phyloP scores from a whole-genome alignment of 768 basidiomycete genomes.

The Agrocybe pediades region DNA sequence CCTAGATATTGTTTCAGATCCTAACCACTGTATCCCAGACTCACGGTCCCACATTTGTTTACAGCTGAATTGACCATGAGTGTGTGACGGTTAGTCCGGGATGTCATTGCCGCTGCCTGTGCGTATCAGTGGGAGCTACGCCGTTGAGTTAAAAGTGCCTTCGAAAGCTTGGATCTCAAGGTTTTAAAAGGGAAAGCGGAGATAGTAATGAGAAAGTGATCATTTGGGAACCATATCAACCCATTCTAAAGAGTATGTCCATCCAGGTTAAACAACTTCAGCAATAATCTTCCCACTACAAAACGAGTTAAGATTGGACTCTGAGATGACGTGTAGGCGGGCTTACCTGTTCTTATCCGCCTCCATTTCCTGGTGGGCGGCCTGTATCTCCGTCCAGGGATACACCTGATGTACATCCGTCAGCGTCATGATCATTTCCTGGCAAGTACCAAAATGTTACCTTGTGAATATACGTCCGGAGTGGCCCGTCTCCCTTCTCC shows the following conservation, averaged over 20 bases:
- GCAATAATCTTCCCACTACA: constrained; percentile 50
- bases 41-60: too few species aligned
- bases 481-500: constrained; percentile 52
- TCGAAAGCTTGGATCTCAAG: too few species aligned
- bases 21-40: background rate
- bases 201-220: too few species aligned
- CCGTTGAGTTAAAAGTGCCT: too few species aligned
- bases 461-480: constrained; percentile 81
- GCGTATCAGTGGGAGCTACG: too few species aligned
- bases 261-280: constrained; percentile 30
- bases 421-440: background rate
- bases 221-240: too few species aligned
- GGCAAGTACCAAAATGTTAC: constrained; percentile 34
- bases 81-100: too few species aligned
- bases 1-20: background rate
- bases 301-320: background rate
- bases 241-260: too few species aligned
- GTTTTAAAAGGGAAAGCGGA: too few species aligned
- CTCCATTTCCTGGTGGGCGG: constrained; percentile 86
- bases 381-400: constrained; percentile 76
- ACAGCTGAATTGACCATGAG: too few species aligned
- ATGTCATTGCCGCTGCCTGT: background rate
- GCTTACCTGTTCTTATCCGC: constrained; percentile 55
- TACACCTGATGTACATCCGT: constrained; percentile 54
- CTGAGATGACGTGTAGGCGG: constrained; percentile 2